These are phyloP conservation scores for Vigna unguiculata DNA, from an alignment of 306 rosid genomes.

Conservation along the genomic window DNA sequence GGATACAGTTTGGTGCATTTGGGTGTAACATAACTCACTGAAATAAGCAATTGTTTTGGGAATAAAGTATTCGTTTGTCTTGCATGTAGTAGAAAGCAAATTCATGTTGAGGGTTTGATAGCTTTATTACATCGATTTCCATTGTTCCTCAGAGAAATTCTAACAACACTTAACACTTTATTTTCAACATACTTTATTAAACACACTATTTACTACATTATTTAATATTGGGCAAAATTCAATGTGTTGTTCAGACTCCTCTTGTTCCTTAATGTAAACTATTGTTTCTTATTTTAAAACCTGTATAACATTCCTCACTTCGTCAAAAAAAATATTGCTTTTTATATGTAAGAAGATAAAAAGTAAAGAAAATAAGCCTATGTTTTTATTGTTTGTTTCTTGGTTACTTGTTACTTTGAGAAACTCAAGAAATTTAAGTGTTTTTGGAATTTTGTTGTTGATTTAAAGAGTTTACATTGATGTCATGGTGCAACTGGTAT, in stretches of 20 bases:
- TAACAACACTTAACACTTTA: neutral
- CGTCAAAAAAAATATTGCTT: too few species aligned
- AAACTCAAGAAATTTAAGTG: neutral
- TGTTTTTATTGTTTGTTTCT: neutral
- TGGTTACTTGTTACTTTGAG: neutral
- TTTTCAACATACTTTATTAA: neutral
- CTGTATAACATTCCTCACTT: neutral
- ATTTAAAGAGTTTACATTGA: neutral
- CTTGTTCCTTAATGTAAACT: neutral
- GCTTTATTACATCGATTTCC: slow-evolving; percentile 7
- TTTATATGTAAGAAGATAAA: neutral
- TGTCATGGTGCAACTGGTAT: neutral
- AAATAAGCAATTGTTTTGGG: neutral
- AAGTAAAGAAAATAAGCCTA: neutral
- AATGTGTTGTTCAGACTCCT: neutral
- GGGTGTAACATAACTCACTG: neutral
- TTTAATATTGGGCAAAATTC: neutral
- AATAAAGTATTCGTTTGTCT: neutral
- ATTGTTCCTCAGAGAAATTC: neutral
- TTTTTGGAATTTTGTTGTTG: neutral
- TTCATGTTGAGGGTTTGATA: neutral
- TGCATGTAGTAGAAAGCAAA: neutral
- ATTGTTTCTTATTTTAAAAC: neutral
- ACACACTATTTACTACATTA: neutral
- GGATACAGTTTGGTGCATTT: neutral